Percentiles rank a stretch among this genome's conserved stretches.
Conservation (phyloP, 768 basidiomycete genomes). For the Boletus pseudo-olivaceus region DNA sequence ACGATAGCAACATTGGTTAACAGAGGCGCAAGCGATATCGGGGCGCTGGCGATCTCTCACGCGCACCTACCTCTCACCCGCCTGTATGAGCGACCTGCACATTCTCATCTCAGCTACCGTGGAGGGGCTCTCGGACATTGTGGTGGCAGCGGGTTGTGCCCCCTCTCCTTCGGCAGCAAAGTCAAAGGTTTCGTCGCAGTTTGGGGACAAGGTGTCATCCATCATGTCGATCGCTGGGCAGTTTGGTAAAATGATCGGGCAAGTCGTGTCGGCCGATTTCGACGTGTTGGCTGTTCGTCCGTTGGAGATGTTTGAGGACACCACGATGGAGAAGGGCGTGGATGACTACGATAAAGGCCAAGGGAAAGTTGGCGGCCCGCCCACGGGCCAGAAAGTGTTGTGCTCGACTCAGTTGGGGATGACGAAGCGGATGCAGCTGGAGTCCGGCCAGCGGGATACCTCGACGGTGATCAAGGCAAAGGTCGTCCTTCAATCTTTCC, state of each 20-base stretch:
- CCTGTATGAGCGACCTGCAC: neutral
- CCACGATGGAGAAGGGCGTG: neutral
- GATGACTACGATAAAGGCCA: neutral
- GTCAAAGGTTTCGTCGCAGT: neutral
- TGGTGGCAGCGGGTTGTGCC: slow-evolving; percentile 6
- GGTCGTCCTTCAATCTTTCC: slow-evolving; percentile 9
- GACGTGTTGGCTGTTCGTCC: neutral
- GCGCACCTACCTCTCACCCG: neutral
- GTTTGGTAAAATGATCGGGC: slow-evolving; percentile 8
- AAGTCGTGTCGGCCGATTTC: slow-evolving; percentile 7
- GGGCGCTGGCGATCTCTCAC: slow-evolving; percentile 13
- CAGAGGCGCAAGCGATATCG: slow-evolving; percentile 7
- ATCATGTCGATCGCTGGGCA: neutral
- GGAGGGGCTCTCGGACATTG: neutral
- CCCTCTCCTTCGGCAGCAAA: neutral
- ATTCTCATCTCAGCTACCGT: neutral
- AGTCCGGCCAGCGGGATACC: neutral
- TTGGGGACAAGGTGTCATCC: neutral
- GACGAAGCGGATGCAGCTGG: slow-evolving; percentile 4
- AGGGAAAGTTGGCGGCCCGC: no score
- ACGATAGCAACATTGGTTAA: neutral
- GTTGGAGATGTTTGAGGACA: neutral
- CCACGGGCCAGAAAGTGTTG: neutral
- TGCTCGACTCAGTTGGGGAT: slow-evolving; percentile 12
- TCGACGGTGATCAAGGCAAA: slow-evolving; percentile 5